A percentile compares a stretch with the other conserved stretches of the same genome.
Conservation (phyloP, 2,329 filamentous ascomycete species). For the Colletotrichum zoysiae region DNA sequence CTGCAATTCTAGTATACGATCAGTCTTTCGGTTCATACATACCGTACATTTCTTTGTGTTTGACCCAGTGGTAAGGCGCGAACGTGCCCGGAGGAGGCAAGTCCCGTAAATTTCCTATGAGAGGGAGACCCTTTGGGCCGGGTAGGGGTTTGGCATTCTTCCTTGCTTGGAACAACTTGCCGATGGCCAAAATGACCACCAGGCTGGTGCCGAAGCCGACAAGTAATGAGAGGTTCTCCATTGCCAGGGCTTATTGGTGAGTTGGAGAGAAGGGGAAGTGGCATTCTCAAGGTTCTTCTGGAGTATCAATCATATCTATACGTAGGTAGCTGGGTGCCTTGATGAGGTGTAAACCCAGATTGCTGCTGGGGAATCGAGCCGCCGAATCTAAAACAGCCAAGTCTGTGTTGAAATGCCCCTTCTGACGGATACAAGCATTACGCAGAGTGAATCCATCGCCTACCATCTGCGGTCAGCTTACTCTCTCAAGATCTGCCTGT, state of each 20-base stretch:
- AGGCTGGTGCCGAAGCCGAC: not conserved
- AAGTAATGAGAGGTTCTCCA: not conserved
- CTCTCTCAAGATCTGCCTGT: not conserved
- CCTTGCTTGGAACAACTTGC: not conserved
- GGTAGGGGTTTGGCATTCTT: not conserved
- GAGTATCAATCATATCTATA: not conserved
- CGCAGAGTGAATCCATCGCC: no score
- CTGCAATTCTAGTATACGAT: not conserved
- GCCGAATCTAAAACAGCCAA: not conserved
- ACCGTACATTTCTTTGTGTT: not conserved
- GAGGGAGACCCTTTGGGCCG: not conserved
- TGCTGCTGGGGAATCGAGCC: not conserved
- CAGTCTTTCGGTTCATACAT: not conserved
- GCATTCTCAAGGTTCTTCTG: not conserved
- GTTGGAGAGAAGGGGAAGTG: not conserved
- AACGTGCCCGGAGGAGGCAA: not conserved
- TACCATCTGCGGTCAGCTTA: not conserved
- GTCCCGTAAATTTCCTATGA: not conserved
- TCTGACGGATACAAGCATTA: no score
- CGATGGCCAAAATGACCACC: not conserved
- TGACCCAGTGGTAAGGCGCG: not conserved
- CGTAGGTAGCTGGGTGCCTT: not conserved
- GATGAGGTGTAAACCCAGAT: not conserved
- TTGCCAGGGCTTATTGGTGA: not conserved
- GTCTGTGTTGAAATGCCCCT: not conserved